Evolutionary conservation across 2,329 filamentous ascomycete species (phyloP), one percentile per base, ranked within the genome.

Genomic region (Pseudocercospora musae): DNA sequence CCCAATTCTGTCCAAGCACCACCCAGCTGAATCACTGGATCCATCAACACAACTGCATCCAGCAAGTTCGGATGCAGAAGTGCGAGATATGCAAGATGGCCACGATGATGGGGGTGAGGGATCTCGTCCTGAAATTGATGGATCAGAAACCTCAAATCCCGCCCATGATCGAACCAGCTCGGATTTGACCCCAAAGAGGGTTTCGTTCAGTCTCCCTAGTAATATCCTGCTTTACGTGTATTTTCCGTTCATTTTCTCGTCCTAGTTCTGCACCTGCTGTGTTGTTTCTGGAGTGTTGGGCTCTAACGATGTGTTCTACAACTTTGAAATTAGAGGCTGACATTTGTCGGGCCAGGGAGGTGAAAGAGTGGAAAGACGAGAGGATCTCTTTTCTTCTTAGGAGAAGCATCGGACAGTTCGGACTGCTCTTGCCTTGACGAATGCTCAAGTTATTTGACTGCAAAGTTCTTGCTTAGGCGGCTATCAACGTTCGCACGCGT

Each of bases 131-230:
- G 89, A 77, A 96, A 93, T 56, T 85, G 81, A 76, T 96, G 96
- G 78, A 94, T 84, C 76, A 96, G 84, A 72, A 92, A 86, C n/a
- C 94, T 82, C 5, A 96, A 84, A 75, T 97, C 94, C 48, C 92
- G 87, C 52, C 90, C 80, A 74, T 94, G 87, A 77, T 98, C 94
- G 66, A 87, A 83, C 92, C 92, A 97, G 76, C 87, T 69, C 79
- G 91, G 92, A 75, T 97, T 92, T 74, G 96, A 89, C 57, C 92
- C 94, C 1, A 96, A 78, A 8, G n/a, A 82, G 80, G 48, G 81
- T 75, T 76, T 92, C 89, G 74, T 97, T 97, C 48, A 95, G 73
- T 93, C 72, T 54, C 52, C 18, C 46, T 58, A 10, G 66, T 62
- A 9, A 62, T 63, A 44, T 97, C 96, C 74, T 96, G 91, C 79